Base-by-base conservation (phyloP, 371 early-diverging fungal species). In the Mortierella sp. region DNA sequence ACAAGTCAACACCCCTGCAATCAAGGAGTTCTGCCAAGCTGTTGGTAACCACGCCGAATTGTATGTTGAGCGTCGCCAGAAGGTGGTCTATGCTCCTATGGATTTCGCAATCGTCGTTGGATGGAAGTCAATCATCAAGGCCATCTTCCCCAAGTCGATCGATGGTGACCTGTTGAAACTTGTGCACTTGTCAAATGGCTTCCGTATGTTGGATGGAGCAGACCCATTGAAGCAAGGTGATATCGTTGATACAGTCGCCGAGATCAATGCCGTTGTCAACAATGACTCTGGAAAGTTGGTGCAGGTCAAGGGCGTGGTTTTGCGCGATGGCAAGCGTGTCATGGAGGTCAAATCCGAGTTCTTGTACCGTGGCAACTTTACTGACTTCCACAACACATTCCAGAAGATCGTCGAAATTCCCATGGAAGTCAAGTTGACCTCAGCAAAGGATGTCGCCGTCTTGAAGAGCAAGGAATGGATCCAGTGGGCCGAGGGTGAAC, bases 61-160 rank as follows among this genome's bases (percentile, higher is more conserved):
- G 51, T 97, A 95, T 79, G 85, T 90, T 30, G 87, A 86, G n/a
- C 84, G 87, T 55, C 86, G 86, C 65, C 83, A 85, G 64, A 84
- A 84, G 72, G 79, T 83, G 16, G 81, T 92, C 42, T 84, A 80
- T 67, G 95, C 94, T 24, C 97, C 97, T 43, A 91, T 97, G 89
- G 97, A 97, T 83, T 97, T 91, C 80, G 95, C 95, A 51, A 95
- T 96, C 54, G 95, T 95, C 56, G 94, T 94, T 43, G 96, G 94
- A 34, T 97, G 98, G 98, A 89, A 91, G 79, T 90, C 96, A 26
- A 91, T 96, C 63, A 93, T 95, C 81, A 92, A 93, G 85, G 93
- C 96, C 41, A 93, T 96, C 67, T 90, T 96, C 89, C 95, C 96
- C 70, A 94, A 93, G 85, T 90, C 93, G 42, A 94, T 96, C 68